Evolutionary conservation across 257 asterid species (phyloP).

Genomic region (Solanum sejunctum): DNA sequence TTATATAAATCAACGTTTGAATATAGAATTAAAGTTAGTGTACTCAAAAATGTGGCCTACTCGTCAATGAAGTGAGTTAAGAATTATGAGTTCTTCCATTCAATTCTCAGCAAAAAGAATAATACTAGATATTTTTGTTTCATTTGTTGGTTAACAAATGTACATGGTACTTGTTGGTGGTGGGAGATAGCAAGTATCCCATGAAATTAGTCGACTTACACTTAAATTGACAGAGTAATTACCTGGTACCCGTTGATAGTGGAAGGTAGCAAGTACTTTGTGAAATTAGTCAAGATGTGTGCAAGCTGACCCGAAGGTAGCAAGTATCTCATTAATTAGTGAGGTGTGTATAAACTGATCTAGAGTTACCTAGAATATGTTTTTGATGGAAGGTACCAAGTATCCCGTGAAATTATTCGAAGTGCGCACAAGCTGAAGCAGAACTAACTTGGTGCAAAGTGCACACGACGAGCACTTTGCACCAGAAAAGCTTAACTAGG

Average conservation of each 20-base stretch:
- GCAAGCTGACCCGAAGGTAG: neutral
- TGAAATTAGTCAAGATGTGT: neutral
- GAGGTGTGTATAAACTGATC: accelerated
- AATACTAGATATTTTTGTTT: neutral
- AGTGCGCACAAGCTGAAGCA: neutral
- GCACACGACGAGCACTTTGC: neutral
- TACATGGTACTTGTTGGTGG: neutral
- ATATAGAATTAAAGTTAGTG: neutral
- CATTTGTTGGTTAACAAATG: neutral
- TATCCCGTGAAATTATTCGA: neutral
- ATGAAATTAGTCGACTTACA: neutral
- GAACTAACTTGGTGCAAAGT: too few relatives aligned
- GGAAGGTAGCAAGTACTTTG: neutral
- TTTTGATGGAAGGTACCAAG: neutral
- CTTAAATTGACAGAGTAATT: neutral
- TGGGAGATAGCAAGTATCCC: neutral
- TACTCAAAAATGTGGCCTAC: neutral
- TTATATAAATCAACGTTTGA: neutral
- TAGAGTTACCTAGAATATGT: accelerated
- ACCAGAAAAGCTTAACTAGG: neutral
- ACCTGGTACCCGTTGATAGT: neutral
- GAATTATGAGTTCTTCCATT: neutral
- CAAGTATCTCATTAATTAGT: neutral
- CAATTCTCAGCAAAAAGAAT: accelerated
- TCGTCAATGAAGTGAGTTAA: neutral